phyloP scores from a whole-genome alignment of 495 filamentous ascomycete genomes.

The Penicillium verhagenii region DNA sequence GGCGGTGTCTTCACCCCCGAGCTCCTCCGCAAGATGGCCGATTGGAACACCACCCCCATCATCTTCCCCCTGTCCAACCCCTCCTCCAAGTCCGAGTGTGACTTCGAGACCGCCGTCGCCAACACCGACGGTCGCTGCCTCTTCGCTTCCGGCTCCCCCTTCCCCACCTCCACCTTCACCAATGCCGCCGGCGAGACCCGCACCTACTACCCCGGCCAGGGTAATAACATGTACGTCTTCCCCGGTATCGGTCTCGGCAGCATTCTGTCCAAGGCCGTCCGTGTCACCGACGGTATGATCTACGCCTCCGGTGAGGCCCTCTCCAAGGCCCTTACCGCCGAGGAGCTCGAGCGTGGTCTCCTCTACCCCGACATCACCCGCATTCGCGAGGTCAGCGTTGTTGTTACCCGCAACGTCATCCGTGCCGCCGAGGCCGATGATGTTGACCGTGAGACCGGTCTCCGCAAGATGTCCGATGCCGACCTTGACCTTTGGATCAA shows the following conservation, averaged over 20 bases:
- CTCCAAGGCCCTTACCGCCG: constrained; percentile 69
- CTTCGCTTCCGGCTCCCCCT: constrained; percentile 94
- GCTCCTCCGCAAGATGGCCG: constrained; percentile 79
- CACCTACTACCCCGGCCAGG: constrained; percentile 85
- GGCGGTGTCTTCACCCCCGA: constrained; percentile 91
- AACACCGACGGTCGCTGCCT: constrained; percentile 87
- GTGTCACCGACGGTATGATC: constrained; percentile 89
- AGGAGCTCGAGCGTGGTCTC: constrained; percentile 76
- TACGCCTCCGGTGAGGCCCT: constrained; percentile 88
- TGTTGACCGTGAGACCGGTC: constrained; percentile 73
- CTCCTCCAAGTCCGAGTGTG: constrained; percentile 93
- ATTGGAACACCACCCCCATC: constrained; percentile 77
- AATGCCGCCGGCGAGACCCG: constrained; percentile 60
- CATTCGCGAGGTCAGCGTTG: constrained; percentile 84
- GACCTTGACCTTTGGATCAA: constrained; percentile 79
- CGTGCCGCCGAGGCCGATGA: constrained; percentile 79
- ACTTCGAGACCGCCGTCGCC: constrained; percentile 84
- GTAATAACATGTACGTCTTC: constrained; percentile 94
- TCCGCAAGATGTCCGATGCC: constrained; percentile 70
- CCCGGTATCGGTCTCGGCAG: constrained; percentile 94
- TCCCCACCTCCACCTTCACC: constrained; percentile 66
- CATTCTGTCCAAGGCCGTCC: constrained; percentile 85
- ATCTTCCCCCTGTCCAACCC: constrained; percentile 96
- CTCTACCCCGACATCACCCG: constrained; percentile 93
- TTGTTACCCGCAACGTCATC: constrained; percentile 90